These are phyloP conservation scores for Wickerhamiella sorbophila DNA, from an alignment of 805 yeast genomes.

Conservation along the genomic window DNA sequence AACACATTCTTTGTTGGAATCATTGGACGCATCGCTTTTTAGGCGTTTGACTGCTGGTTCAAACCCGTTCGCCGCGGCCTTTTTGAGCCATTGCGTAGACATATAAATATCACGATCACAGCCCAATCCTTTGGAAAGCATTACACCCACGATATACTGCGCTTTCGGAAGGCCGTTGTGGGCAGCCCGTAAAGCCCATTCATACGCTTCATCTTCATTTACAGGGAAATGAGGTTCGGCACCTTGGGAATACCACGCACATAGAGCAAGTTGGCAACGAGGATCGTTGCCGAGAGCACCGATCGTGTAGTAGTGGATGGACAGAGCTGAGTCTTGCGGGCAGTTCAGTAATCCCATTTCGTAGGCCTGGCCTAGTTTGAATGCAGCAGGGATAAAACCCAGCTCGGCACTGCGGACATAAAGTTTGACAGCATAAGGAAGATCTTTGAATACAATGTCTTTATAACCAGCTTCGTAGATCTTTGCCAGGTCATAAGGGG, in stretches of 20 bases:
- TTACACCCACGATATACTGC: constrained; percentile 71
- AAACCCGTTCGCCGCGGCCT: constrained; percentile 54
- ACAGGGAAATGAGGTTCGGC: constrained; percentile 66
- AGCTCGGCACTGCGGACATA: constrained; percentile 80
- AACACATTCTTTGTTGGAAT: constrained; percentile 27
- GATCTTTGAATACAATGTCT: constrained; percentile 77
- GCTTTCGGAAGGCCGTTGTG: constrained; percentile 61
- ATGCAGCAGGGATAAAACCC: constrained; percentile 70
- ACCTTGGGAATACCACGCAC: constrained; percentile 95
- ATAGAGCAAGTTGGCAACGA: constrained; percentile 78
- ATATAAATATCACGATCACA: constrained; percentile 42
- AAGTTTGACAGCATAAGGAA: constrained; percentile 68
- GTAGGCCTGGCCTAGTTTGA: constrained; percentile 67
- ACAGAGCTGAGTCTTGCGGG: constrained; percentile 65
- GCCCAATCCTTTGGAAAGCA: constrained; percentile 79
- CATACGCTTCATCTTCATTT: constrained; percentile 76
- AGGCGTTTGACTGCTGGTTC: constrained; percentile 32
- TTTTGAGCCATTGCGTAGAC: constrained; percentile 61
- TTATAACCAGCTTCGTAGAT: constrained; percentile 71
- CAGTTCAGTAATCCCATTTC: constrained; percentile 59
- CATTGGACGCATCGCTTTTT: constrained; percentile 9
- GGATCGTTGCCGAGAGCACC: constrained; percentile 85
- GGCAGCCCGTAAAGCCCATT: constrained; percentile 89
- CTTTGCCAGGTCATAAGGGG: constrained; percentile 83
- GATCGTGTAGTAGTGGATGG: constrained; percentile 83